Base-by-base conservation (phyloP, 805 yeast species). In the Saccharomycodes ludwigii region DNA sequence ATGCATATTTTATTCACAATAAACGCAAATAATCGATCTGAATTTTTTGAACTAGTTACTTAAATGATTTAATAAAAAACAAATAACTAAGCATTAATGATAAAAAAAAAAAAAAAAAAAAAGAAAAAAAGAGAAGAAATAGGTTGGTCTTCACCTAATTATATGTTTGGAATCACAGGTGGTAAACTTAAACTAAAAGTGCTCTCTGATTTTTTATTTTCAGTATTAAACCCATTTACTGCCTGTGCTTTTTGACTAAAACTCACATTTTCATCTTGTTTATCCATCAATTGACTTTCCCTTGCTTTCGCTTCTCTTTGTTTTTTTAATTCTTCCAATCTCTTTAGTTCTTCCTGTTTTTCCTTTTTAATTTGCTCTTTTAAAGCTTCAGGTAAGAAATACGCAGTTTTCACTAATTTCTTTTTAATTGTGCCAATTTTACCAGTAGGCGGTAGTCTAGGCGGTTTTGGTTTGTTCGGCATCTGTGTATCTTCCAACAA, bases 391-490 rank as follows among this genome's bases (percentile, higher is more conserved):
- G 61, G 59, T 9, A 78, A 48, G 41, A 77, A 67, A 45, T 68
- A 79, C 0, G 79, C 63, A 26, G 53, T 63, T 0, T 69, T 60
- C 4, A 73, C 55, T 9, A 67, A 47, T 43, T 71, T 77, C 58
- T 76, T 83, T 56, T 83, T 84, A 5, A 71, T 56, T 1, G 71
- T 67, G 4, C 79, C 56, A 22, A 86, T 80, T 53, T 79, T 84
- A 22, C 95, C 95, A 19, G 83, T 80, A 5, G 95, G 95, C 9
- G 96, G 95, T 31, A 91, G 59, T 46, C 85, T 76, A 1, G 94
- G 78, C 11, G 50, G 44, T 35, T 86, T 66, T 42, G 75, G 81
- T 46, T 82, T 84, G 35, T 76, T 73, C 1, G 94, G 85, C 42
- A 83, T 63, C 34, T 80, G 86, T 12, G 82, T 95, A 46, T 86